Evolutionary conservation across 257 asterid species (phyloP), one percentile per base, ranked within the genome.

Genomic region (Scutellaria minor): DNA sequence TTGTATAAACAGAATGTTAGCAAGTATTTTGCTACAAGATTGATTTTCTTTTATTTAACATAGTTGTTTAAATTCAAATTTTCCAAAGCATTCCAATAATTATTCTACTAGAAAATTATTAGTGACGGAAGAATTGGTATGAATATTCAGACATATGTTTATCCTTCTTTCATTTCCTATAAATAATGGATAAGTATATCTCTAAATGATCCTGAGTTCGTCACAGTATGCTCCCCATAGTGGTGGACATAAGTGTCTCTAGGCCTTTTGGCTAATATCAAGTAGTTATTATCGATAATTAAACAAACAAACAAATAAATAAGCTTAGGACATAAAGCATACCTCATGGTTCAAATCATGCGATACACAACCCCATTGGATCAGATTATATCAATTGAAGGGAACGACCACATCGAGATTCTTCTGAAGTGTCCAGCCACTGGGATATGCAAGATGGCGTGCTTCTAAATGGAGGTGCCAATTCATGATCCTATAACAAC

Each of bases 401-500:
- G 89, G 92, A 57, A 80, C 65, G 68, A 83, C 83, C 35, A 75
- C 89, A 68, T 85, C 86, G 13, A 89, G 90, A 76, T 88, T 93
- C 81, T 89, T 84, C 76, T 80, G 89, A 65, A 95, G 89, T 68
- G 81, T 72, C 98, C 96, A 95, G 63, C 91, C 91, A 60, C 69
- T 77, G 15, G 98, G 90, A 76, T 90, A 88, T 53, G 77, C 62
- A 70, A 85, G 86, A 40, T 71, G 74, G 47, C 68, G 73, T 71
- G 91, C 85, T 73, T 90, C 96, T 68, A 95, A 62, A 82, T 92
- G 96, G 70, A 93, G 96, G 82, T 93, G 96, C 96, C 96, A 89
- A 77, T 77, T 89, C 86, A 84, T 84, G 70, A 89, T 77, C 78
- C 69, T 77, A 68, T 73, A 14, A 81, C 96, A 92, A 50, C 94